Conservation (phyloP, 164 flowering plant species). For the Buxus sempervirens region DNA sequence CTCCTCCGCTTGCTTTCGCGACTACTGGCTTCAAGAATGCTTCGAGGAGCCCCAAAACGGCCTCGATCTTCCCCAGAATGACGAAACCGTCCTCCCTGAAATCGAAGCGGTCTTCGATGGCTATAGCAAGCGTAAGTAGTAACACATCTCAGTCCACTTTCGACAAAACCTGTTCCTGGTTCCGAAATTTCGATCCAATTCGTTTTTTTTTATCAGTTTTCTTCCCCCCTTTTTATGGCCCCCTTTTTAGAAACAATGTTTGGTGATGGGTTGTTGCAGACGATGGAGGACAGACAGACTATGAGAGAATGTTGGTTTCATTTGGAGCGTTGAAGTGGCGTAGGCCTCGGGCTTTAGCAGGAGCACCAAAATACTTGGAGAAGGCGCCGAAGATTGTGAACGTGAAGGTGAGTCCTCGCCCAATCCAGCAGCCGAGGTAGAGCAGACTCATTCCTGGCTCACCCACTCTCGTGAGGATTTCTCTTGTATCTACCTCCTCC, state of each 20-base stretch:
- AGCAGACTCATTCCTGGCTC: too few species aligned
- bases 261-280: slow-evolving; percentile 5
- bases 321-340: slow-evolving; percentile 48
- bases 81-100: slow-evolving; percentile 40
- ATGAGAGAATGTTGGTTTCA: slow-evolving; percentile 38
- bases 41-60: slow-evolving; percentile 50
- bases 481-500: too few species aligned
- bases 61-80: slow-evolving; percentile 13
- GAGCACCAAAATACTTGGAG: slow-evolving; percentile 37
- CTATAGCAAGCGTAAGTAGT: slow-evolving; percentile 24
- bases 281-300: slow-evolving; percentile 27
- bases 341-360: slow-evolving; percentile 25
- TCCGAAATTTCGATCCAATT: too few species aligned
- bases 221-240: too few species aligned
- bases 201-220: too few species aligned
- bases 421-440: slow-evolving; percentile 84
- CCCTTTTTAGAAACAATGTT: background rate
- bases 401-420: slow-evolving; percentile 58
- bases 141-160: too few species aligned
- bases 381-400: slow-evolving; percentile 81
- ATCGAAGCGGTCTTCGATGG: slow-evolving; percentile 41
- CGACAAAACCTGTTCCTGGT: background rate
- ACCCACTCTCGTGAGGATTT: too few species aligned
- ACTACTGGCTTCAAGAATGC: slow-evolving; percentile 86
- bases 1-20: slow-evolving; percentile 79